phyloP scores from a whole-genome alignment of 495 filamentous ascomycete genomes.

The Pseudevernia furfuracea region DNA sequence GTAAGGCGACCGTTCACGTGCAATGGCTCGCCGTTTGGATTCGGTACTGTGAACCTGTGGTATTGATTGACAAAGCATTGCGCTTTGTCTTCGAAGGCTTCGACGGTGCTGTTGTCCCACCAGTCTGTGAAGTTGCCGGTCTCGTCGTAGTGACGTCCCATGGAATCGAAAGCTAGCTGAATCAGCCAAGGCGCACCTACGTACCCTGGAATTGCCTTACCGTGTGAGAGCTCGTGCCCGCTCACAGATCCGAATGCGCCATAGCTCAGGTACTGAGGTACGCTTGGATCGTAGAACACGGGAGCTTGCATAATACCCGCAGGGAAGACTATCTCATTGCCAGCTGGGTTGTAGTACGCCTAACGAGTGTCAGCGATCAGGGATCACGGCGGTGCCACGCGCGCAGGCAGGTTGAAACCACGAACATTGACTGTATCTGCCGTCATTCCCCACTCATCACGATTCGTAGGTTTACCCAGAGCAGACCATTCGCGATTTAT shows the following conservation, averaged over 20 bases:
- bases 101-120: conserved; percentile 61
- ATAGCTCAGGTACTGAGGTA: conserved; percentile 60
- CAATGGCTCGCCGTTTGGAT: conserved; percentile 44
- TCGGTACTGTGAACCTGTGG: conserved; percentile 50
- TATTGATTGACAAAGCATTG: conserved; percentile 69
- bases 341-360: conserved; percentile 56
- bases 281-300: conserved; percentile 51
- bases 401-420: not conserved
- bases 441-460: conserved; percentile 57
- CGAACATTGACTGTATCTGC: conserved; percentile 48
- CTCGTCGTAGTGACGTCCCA: conserved; percentile 59
- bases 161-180: conserved; percentile 57
- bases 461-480: conserved; percentile 53
- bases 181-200: not conserved
- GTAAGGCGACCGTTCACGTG: conserved; percentile 64
- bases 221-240: conserved; percentile 67
- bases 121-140: conserved; percentile 60
- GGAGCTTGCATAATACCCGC: conserved; percentile 69
- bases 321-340: conserved; percentile 65
- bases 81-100: conserved; percentile 54
- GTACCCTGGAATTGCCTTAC: conserved; percentile 27
- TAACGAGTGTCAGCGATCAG: conserved; percentile 10
- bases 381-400: not conserved
- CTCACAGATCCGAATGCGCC: conserved; percentile 64
- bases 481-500: conserved; percentile 47